These are phyloP conservation scores for Rostrohypoxylon terebratum DNA, from an alignment of 495 filamentous ascomycete genomes.

Conservation along the genomic window DNA sequence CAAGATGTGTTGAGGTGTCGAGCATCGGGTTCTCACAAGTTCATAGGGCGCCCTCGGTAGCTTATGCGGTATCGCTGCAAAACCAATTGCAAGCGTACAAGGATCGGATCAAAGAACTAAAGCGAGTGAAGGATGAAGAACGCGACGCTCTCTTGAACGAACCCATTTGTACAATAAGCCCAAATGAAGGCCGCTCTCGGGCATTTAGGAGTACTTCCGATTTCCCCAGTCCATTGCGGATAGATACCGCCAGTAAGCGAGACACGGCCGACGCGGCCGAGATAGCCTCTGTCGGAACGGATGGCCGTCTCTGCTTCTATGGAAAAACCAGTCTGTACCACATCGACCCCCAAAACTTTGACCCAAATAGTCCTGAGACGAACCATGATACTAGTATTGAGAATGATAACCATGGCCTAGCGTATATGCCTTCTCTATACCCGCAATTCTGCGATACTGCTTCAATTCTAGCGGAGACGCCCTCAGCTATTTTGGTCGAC, in stretches of 20 bases:
- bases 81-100: constrained; percentile 17
- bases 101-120: constrained; percentile 14
- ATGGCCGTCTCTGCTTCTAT: constrained; percentile 26
- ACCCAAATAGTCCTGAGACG: constrained; percentile 13
- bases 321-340: constrained; percentile 29
- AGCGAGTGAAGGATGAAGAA: constrained; percentile 16
- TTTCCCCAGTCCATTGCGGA: neutral
- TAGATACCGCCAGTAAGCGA: neutral
- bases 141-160: constrained; percentile 16
- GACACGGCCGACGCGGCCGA: constrained; percentile 3
- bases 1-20: neutral
- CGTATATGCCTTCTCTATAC: constrained; percentile 6
- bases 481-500: neutral
- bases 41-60: constrained; percentile 10
- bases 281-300: constrained; percentile 20
- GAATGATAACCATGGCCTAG: neutral
- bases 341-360: constrained; percentile 20
- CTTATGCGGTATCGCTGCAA: constrained; percentile 16
- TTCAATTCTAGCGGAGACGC: constrained; percentile 7
- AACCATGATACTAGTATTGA: constrained; percentile 7
- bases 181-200: constrained; percentile 19
- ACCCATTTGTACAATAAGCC: constrained; percentile 21
- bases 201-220: constrained; percentile 3
- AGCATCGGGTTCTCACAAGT: neutral
- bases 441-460: neutral